phyloP scores from a whole-genome alignment of 306 rosid species.

The Quercus engelmannii region DNA sequence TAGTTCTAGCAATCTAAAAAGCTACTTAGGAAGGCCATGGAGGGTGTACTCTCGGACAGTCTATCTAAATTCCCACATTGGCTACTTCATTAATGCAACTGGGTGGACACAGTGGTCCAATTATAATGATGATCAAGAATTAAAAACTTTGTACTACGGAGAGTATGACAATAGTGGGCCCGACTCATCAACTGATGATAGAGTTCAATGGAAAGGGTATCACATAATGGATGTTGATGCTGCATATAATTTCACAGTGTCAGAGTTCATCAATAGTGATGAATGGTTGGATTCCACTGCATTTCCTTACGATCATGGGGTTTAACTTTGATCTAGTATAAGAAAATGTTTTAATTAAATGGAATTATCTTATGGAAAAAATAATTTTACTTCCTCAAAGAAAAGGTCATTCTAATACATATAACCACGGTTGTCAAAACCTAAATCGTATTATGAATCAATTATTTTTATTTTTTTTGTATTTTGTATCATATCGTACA shows the following conservation, averaged over 20 bases:
- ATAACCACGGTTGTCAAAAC: too few relatives aligned
- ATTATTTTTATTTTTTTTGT: too few relatives aligned
- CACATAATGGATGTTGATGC: constrained; percentile 55
- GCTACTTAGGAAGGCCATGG: constrained; percentile 84
- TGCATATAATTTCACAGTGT: constrained; percentile 56
- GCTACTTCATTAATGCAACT: constrained; percentile 46
- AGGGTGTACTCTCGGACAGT: constrained; percentile 53
- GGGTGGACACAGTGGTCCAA: constrained; percentile 67
- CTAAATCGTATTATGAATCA: too few relatives aligned
- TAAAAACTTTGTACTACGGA: constrained; percentile 59
- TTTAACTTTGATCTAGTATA: neutral
- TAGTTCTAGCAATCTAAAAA: constrained; percentile 31
- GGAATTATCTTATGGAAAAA: too few relatives aligned
- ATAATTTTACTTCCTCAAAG: too few relatives aligned
- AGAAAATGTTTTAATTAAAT: too few relatives aligned
- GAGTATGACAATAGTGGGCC: constrained; percentile 67
- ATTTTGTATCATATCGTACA: too few relatives aligned
- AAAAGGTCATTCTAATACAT: too few relatives aligned
- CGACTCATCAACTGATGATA: constrained; percentile 45
- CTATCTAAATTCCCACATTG: constrained; percentile 50
- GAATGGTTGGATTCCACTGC: constrained; percentile 74
- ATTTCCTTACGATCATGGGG: constrained; percentile 64
- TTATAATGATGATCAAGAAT: constrained; percentile 7
- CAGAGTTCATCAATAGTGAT: constrained; percentile 52
- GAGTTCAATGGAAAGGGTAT: constrained; percentile 55